A percentile compares a stretch with the other conserved stretches of the same genome.
These are phyloP conservation scores for Tuber brumale DNA, from an alignment of 495 filamentous ascomycete species.

Conservation along the genomic window DNA sequence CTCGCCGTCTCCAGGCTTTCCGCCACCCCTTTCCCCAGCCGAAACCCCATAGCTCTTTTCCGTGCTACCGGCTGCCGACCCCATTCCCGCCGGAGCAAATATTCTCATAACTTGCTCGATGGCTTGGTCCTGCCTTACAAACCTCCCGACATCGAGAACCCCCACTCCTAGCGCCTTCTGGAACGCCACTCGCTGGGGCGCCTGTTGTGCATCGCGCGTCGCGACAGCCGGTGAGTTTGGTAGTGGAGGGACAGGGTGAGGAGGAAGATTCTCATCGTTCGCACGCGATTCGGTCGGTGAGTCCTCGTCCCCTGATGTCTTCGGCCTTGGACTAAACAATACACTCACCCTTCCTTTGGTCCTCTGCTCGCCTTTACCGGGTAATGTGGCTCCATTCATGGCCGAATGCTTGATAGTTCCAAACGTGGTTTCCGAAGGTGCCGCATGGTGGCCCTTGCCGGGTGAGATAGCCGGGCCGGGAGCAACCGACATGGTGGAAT, in stretches of 20 bases:
- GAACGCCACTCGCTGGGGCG: slow-evolving; percentile 30
- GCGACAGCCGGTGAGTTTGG: slow-evolving; percentile 24
- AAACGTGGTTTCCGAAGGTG: slow-evolving; percentile 22
- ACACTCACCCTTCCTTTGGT: slow-evolving; percentile 41
- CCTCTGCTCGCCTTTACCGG: slow-evolving; percentile 25
- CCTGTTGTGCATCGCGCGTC: background rate
- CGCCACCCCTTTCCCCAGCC: slow-evolving; percentile 6
- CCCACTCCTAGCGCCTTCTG: slow-evolving; percentile 61
- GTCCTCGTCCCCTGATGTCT: slow-evolving; percentile 33
- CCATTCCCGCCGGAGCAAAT: slow-evolving; percentile 57
- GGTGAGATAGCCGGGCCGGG: slow-evolving; percentile 8
- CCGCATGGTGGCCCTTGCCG: slow-evolving; percentile 17
- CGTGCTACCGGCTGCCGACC: background rate
- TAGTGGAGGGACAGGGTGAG: slow-evolving; percentile 7
- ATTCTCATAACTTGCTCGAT: slow-evolving; percentile 70
- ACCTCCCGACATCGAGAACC: slow-evolving; percentile 66
- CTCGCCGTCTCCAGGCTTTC: slow-evolving; percentile 44
- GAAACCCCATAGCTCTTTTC: slow-evolving; percentile 13
- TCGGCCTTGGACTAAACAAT: slow-evolving; percentile 38
- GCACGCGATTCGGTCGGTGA: slow-evolving; percentile 19
- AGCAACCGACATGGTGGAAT: slow-evolving; percentile 46
- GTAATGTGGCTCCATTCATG: slow-evolving; percentile 23
- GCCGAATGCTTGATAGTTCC: slow-evolving; percentile 19
- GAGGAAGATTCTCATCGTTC: slow-evolving; percentile 30
- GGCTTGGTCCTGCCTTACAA: slow-evolving; percentile 70